Evolutionary conservation across 768 basidiomycete species (phyloP), one percentile per base, ranked within the genome.

Genomic region (Tephrocybe sp.): DNA sequence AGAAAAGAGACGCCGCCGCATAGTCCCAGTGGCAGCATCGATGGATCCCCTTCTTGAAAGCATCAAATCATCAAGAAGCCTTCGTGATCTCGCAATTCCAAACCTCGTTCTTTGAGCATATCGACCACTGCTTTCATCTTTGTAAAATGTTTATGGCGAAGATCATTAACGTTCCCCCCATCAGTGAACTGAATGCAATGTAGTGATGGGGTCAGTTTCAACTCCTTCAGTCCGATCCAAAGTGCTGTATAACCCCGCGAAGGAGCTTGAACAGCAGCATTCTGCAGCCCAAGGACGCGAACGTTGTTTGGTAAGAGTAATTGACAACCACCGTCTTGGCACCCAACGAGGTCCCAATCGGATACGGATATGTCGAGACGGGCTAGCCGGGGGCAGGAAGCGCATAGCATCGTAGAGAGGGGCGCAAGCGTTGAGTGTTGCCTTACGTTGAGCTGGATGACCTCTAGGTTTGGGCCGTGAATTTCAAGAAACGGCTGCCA

Each of bases 21-120:
- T 2, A 39, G 3, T 20, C n/a, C 12, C 37, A 2, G 20, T 15
- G 17, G 4, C 37, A 39, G n/a, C 37, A 9, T 9, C 2, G 7
- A 3, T 9, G 20, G 20, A n/a, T n/a, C n/a, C 15, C 17, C 15
- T 39, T 39, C 37, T 33, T 10, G 8, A 24, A 11, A 26, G 1
- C 28, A 37, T 55, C 46, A 51, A 24, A 23, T 33, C 28, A 58
- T 50, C 34, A 52, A 21, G 9, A 17, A n/a, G 20, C 59, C 52
- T 41, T 58, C 50, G 34, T 56, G 53, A 42, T 61, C 55, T 15
- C 44, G 47, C 11, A 61, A 24, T 21, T 54, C 43, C 15, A 61
- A 20, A 21, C 57, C 50, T 30, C 43, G 48, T 23, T 28, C 18
- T 10, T 18, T 34, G 10, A 58, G 52, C 25, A 51, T 51, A 8